Conservation (phyloP, 805 yeast genomes). For the Wickerhamiella cacticola region DNA sequence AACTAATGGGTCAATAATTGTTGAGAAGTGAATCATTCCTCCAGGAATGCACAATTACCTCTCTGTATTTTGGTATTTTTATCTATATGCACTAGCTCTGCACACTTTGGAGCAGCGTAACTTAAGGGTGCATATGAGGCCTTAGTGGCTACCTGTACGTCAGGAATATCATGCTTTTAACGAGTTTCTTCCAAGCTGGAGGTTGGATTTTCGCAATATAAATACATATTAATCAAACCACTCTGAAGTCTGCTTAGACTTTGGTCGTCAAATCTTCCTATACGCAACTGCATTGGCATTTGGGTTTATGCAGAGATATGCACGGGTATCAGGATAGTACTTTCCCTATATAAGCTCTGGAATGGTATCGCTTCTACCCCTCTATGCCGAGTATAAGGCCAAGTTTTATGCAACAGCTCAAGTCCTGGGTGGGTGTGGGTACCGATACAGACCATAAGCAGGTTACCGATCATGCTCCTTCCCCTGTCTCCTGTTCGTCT, state of each 20-base stretch:
- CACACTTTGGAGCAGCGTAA: background rate
- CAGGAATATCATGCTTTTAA: too few relatives aligned
- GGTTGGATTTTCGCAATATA: too few relatives aligned
- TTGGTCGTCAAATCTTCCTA: background rate
- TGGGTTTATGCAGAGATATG: background rate
- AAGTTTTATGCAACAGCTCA: background rate
- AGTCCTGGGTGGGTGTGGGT: background rate
- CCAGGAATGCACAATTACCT: too few relatives aligned
- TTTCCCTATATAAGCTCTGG: background rate
- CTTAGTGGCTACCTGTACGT: too few relatives aligned
- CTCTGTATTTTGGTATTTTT: too few relatives aligned
- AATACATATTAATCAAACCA: too few relatives aligned
- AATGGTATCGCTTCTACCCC: background rate
- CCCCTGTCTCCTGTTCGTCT: too few relatives aligned
- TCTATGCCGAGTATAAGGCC: background rate
- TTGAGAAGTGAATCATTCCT: background rate
- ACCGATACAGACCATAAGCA: background rate
- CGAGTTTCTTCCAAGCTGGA: too few relatives aligned
- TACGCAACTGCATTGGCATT: background rate
- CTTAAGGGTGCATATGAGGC: background rate
- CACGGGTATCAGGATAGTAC: background rate
- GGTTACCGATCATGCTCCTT: too few relatives aligned
- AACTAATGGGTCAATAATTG: constrained; percentile 12
- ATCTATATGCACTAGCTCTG: background rate
- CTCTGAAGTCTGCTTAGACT: too few relatives aligned